Conservation (phyloP, 2,329 filamentous ascomycete genomes). For the Trichothecium roseum region DNA sequence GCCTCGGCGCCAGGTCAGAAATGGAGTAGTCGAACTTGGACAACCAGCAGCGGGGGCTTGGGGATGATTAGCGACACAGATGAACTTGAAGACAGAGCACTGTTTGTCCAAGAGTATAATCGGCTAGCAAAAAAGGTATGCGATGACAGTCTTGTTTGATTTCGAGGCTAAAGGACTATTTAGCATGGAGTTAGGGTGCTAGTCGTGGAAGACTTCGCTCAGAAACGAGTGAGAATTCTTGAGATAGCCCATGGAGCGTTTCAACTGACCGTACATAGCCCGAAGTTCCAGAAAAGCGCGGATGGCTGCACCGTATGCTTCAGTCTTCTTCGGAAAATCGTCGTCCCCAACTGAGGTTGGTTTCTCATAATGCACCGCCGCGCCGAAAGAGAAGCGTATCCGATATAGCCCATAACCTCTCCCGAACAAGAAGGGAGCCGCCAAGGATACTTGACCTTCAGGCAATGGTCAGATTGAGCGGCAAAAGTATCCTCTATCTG, state of each 20-base stretch:
- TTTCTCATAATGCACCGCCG: neutral
- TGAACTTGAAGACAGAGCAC: constrained; percentile 34
- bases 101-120: constrained; percentile 50
- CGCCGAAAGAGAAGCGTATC: constrained; percentile 42
- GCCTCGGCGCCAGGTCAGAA: constrained; percentile 8
- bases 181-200: constrained; percentile 43
- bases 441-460: constrained; percentile 41
- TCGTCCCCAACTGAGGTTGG: constrained; percentile 3
- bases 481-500: constrained; percentile 51
- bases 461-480: constrained; percentile 51
- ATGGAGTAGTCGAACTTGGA: constrained; percentile 45
- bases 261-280: neutral
- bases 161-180: constrained; percentile 1
- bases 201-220: constrained; percentile 23
- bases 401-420: constrained; percentile 38
- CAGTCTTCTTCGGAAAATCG: constrained; percentile 12
- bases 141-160: neutral
- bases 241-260: neutral
- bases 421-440: constrained; percentile 30
- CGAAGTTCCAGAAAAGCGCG: constrained; percentile 17
- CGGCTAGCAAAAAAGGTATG: constrained; percentile 45
- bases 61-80: constrained; percentile 37
- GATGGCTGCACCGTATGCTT: constrained; percentile 28
- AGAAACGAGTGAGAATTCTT: constrained; percentile 17
- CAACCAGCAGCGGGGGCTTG: constrained; percentile 41